Percentiles rank a stretch among this genome's conserved stretches.
Conservation (phyloP, 805 yeast species). For the Candida loeiensis region DNA sequence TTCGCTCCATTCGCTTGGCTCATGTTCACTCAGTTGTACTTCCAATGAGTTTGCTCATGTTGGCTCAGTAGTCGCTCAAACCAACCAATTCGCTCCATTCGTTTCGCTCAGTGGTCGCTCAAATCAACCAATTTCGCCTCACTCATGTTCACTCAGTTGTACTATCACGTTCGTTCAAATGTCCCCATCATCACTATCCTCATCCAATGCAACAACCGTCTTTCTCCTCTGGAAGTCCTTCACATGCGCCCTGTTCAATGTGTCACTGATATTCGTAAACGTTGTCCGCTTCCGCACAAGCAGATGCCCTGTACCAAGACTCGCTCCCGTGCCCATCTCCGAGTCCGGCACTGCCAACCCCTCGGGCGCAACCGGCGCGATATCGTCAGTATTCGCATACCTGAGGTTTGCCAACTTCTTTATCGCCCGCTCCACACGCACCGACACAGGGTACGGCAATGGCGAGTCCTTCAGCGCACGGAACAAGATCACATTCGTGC, state of each 20-base stretch:
- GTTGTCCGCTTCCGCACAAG: slow-evolving; percentile 26
- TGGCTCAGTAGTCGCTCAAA: too few relatives aligned
- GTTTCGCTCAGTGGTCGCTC: too few relatives aligned
- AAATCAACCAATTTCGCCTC: too few relatives aligned
- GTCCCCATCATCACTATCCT: slow-evolving; percentile 35
- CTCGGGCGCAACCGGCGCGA: not conserved
- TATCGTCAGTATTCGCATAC: slow-evolving; percentile 14
- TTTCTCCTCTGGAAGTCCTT: slow-evolving; percentile 78
- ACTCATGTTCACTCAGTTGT: too few relatives aligned
- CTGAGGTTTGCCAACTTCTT: slow-evolving; percentile 34
- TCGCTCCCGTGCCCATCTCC: slow-evolving; percentile 14
- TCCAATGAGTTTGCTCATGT: too few relatives aligned
- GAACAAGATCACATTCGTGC: slow-evolving; percentile 79
- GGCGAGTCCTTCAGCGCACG: slow-evolving; percentile 87
- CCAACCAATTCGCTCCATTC: too few relatives aligned
- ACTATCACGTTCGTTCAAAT: too few relatives aligned
- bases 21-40: too few relatives aligned
- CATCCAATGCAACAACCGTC: slow-evolving; percentile 25
- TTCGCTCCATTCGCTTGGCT: too few relatives aligned
- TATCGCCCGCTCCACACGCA: slow-evolving; percentile 34
- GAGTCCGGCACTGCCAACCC: slow-evolving; percentile 8
- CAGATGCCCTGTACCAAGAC: slow-evolving; percentile 7
- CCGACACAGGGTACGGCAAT: slow-evolving; percentile 63
- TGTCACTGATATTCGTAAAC: slow-evolving; percentile 46
- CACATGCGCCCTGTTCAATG: slow-evolving; percentile 72